Evolutionary conservation across 2,329 filamentous ascomycete species (phyloP), one percentile per base, ranked within the genome.

Genomic region (Fusarium austroafricanum): DNA sequence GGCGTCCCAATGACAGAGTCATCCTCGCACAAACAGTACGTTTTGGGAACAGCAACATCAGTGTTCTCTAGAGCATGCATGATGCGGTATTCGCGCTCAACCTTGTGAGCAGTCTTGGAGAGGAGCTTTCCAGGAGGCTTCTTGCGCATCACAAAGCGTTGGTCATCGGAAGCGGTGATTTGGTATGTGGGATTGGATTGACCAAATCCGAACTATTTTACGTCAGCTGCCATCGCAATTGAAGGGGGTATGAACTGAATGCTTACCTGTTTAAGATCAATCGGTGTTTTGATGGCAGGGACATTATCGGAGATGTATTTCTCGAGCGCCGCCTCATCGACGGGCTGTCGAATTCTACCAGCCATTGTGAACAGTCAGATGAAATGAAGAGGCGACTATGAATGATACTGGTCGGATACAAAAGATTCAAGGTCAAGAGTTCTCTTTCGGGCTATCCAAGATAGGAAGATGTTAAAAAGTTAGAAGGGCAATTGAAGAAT

Each of bases 141-240:
- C 87, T 99, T 98, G 78, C 96, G 93, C 83, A 98, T 87, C 33
- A 99, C 96, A 81, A 90, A 97, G 76, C 90, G 89, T 71, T 83
- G 79, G 51, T 89, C 88, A 76, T 89, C 84, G 69, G 88, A 84
- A 52, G 89, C 89, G 17, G 90, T 97, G 75, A 98, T 85, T 75
- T 95, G 93, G 82, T 98, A 99, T 4, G 96, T 99, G 43, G 96
- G 96, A 78, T 98, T 99, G 60, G 93, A 97, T 82, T 98, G 96
- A 62, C 96, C 96, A 78, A 96, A 98, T 74, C 94, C 93, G 78
- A 98, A 99, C 92, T 98, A 75, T 31, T 37, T 42, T 28, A 39
- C 50, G 53, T 65, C 35, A 60, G 38, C 42, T n/a, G 53, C 54
- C 42, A 62, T 55, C 45, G 59, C 46, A 8, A 33, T 23, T n/a